phyloP scores from a whole-genome alignment of 2,329 filamentous ascomycete species.

The Xylaria hypoxylon region DNA sequence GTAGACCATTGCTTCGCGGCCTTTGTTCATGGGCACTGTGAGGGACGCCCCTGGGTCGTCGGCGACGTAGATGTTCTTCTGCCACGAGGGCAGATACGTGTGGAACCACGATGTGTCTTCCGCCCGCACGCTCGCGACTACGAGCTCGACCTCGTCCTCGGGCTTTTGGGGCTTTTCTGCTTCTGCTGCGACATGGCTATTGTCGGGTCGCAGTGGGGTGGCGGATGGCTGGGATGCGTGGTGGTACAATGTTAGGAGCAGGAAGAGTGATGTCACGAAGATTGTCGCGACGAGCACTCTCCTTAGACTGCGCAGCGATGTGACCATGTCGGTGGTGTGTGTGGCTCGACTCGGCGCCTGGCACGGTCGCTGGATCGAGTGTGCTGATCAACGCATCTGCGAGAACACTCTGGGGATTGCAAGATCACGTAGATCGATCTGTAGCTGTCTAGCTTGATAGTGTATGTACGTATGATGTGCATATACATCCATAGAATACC shows the following conservation, averaged over 20 bases:
- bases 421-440: not conserved
- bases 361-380: slow-evolving; percentile 27
- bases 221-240: slow-evolving; percentile 8
- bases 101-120: slow-evolving; percentile 57
- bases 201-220: not conserved
- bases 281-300: slow-evolving; percentile 29
- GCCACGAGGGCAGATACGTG: slow-evolving; percentile 59
- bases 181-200: not conserved
- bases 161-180: slow-evolving; percentile 1
- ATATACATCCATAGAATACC: not conserved
- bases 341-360: slow-evolving; percentile 20
- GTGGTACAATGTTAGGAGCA: slow-evolving; percentile 21
- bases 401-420: not conserved
- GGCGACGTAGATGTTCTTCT: slow-evolving; percentile 66
- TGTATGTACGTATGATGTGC: not conserved
- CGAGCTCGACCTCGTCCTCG: slow-evolving; percentile 48
- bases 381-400: slow-evolving; percentile 28
- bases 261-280: slow-evolving; percentile 25
- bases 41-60: slow-evolving; percentile 60
- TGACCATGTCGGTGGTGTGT: slow-evolving; percentile 19
- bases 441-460: not conserved
- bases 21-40: slow-evolving; percentile 63
- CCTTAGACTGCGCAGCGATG: slow-evolving; percentile 28
- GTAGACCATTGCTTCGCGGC: slow-evolving; percentile 66
- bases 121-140: slow-evolving; percentile 49